Conservation (phyloP, 805 yeast genomes). For the Barnettozyma pratensis region DNA sequence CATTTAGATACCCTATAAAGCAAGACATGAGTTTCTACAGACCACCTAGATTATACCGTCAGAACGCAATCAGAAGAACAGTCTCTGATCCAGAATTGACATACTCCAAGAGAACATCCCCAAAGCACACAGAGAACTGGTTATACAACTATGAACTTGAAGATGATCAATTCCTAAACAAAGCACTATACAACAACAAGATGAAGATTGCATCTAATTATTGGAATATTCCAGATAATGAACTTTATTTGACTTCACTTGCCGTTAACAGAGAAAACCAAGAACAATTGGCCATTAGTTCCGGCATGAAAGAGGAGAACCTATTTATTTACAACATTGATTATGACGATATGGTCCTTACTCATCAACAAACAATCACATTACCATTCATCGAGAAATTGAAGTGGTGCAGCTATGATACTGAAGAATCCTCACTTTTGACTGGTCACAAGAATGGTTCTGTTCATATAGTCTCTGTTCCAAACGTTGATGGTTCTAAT, state of each 20-base stretch:
- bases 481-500: conserved; percentile 43
- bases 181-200: conserved; percentile 37
- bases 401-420: conserved; percentile 44
- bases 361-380: conserved; percentile 56
- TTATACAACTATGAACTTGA: conserved; percentile 18
- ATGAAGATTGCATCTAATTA: conserved; percentile 28
- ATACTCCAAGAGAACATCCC: conserved; percentile 6
- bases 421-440: conserved; percentile 37
- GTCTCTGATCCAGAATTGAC: conserved; percentile 13
- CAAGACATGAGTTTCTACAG: conserved; percentile 20
- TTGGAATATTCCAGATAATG: conserved; percentile 27
- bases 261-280: conserved; percentile 25
- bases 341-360: conserved; percentile 34
- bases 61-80: conserved; percentile 22
- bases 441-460: conserved; percentile 77
- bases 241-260: conserved; percentile 42
- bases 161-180: conserved; percentile 31
- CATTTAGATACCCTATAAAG: no score
- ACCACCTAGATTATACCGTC: conserved; percentile 23
- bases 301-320: conserved; percentile 41
- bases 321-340: conserved; percentile 47
- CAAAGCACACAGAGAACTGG: conserved; percentile 19
- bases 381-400: conserved; percentile 50
- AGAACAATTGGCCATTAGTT: conserved; percentile 45
- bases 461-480: conserved; percentile 67